Percentiles rank a stretch among this genome's conserved stretches.
These are phyloP conservation scores for Calocera viscosa DNA, from an alignment of 768 basidiomycete species.

Conservation along the genomic window DNA sequence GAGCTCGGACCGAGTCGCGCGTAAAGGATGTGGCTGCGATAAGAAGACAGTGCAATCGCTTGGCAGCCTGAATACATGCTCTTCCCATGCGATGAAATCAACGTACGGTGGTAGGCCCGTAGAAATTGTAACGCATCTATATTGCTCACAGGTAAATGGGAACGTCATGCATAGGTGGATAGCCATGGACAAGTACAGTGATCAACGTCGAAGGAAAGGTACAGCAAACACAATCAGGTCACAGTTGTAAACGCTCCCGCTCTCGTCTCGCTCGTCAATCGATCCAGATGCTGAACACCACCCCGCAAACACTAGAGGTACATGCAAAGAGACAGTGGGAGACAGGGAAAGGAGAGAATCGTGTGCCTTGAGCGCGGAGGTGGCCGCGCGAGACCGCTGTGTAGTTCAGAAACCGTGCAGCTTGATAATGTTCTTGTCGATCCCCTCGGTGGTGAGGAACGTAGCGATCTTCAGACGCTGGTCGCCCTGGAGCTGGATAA, in stretches of 20 bases:
- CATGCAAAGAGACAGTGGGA: background rate
- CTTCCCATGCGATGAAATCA: background rate
- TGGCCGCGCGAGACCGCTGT: background rate
- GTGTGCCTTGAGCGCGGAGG: background rate
- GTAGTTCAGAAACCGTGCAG: slow-evolving; percentile 66
- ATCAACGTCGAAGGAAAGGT: slow-evolving; percentile 7
- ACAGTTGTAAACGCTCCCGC: slow-evolving; percentile 3
- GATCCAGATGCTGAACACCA: slow-evolving; percentile 1
- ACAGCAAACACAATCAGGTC: slow-evolving; percentile 7
- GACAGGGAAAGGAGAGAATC: background rate
- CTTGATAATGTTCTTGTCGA: slow-evolving; percentile 67
- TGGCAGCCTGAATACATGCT: background rate
- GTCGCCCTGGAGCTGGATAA: slow-evolving; percentile 98
- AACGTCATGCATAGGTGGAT: background rate
- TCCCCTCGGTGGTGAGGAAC: slow-evolving; percentile 75
- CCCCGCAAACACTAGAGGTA: slow-evolving; percentile 6
- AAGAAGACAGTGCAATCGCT: background rate
- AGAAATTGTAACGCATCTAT: background rate
- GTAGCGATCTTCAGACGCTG: slow-evolving; percentile 81
- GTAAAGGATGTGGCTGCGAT: background rate
- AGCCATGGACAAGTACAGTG: slow-evolving; percentile 10
- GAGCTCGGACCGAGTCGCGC: background rate
- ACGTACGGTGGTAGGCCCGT: background rate
- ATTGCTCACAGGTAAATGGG: background rate
- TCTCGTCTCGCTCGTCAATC: slow-evolving; percentile 5